Conservation (phyloP, 371 early-diverging fungal species). For the Parasitella parasitica region DNA sequence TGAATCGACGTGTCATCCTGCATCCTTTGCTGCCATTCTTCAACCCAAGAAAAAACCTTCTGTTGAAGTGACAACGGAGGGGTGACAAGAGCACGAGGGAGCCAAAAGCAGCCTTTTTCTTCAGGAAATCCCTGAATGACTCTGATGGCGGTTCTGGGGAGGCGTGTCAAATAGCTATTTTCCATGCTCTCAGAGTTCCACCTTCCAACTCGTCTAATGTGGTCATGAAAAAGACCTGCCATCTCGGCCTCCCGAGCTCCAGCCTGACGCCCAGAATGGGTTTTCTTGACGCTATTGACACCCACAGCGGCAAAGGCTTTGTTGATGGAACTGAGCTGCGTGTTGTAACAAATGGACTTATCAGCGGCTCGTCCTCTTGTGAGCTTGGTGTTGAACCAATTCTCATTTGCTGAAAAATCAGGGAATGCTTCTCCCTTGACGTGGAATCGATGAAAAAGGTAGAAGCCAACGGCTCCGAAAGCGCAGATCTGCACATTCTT, state of each 20-base stretch:
- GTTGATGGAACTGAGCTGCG: background rate
- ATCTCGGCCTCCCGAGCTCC: slow-evolving; percentile 1
- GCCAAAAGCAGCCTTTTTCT: no score
- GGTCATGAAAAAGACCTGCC: background rate
- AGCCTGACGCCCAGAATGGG: background rate
- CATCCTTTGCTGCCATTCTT: no score
- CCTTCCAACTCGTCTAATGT: background rate
- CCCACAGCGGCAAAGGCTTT: background rate
- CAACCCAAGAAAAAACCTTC: no score
- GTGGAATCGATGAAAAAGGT: slow-evolving; percentile 1
- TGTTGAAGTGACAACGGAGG: no score
- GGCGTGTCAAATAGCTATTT: background rate
- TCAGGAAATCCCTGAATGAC: background rate
- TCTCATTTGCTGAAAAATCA: background rate
- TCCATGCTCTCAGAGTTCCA: slow-evolving; percentile 3
- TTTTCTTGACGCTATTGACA: background rate
- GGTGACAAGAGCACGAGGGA: no score
- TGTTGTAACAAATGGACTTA: no score
- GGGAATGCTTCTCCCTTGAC: background rate
- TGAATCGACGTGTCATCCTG: no score
- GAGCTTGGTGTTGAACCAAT: background rate
- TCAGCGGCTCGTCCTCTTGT: no score
- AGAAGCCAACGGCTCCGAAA: background rate
- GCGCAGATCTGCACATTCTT: background rate
- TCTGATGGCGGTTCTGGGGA: background rate